Conservation (phyloP, 164 flowering plant genomes). For the Stephania japonica region DNA sequence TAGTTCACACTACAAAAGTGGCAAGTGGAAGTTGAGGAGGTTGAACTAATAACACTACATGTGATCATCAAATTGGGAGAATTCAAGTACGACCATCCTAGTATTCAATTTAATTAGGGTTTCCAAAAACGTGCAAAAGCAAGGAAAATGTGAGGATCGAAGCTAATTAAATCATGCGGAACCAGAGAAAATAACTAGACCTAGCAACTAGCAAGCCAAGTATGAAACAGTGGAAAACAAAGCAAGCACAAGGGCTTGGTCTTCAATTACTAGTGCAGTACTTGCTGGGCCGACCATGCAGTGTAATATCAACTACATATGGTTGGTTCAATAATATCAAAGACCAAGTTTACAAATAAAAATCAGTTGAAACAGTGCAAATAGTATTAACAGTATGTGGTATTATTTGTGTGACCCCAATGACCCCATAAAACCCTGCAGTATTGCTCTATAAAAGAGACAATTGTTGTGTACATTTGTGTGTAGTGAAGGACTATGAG, state of each 20-base stretch:
- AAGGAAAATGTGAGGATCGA: background rate
- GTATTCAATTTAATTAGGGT: background rate
- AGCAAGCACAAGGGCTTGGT: no score
- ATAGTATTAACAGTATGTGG: no score
- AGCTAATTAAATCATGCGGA: background rate
- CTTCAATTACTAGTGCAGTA: no score
- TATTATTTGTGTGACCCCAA: background rate
- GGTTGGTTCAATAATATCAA: no score
- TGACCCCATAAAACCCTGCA: background rate
- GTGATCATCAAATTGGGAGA: background rate
- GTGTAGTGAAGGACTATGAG: background rate
- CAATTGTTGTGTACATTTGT: background rate
- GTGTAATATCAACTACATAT: no score
- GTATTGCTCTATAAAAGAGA: background rate
- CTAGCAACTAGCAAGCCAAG: background rate
- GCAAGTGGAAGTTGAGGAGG: background rate
- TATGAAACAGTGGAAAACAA: background rate
- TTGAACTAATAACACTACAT: background rate
- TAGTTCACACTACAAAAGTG: background rate
- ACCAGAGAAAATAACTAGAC: background rate
- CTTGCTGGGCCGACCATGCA: no score
- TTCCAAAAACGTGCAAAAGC: background rate
- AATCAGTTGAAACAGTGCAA: background rate
- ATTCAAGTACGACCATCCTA: background rate
- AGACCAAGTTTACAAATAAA: no score